A percentile compares a stretch with the other conserved stretches of the same genome.
Conservation (phyloP, 2,329 filamentous ascomycete species). For the Fusarium newnesense region DNA sequence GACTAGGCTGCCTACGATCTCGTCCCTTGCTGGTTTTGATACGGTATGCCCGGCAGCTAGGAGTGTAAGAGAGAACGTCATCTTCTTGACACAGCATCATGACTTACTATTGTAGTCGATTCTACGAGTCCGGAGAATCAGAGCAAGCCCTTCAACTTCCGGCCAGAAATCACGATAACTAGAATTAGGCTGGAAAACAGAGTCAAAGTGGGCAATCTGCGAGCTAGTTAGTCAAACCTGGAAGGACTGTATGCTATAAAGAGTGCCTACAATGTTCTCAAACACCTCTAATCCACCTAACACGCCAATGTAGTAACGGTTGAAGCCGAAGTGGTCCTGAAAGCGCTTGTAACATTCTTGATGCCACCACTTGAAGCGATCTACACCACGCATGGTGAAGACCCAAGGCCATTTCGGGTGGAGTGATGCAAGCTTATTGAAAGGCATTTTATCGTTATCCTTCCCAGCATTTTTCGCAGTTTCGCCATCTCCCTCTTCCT, state of each 20-base stretch:
- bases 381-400: conserved; percentile 26
- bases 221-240: not conserved
- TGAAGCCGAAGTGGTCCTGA: conserved; percentile 54
- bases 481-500: not conserved
- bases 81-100: rapidly evolving
- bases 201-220: conserved; percentile 50
- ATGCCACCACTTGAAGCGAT: conserved; percentile 34
- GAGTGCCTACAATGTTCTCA: conserved; percentile 49
- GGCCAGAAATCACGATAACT: conserved; percentile 37
- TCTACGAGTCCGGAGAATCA: conserved; percentile 9
- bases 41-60: conserved; percentile 18
- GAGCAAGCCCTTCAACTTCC: conserved; percentile 37
- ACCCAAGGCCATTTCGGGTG: conserved; percentile 31
- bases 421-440: conserved; percentile 31
- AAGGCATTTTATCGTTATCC: not conserved
- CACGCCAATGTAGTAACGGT: conserved; percentile 54
- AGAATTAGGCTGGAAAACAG: conserved; percentile 9
- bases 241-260: rapidly evolving
- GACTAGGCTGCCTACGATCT: conserved; percentile 28
- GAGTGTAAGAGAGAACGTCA: not conserved
- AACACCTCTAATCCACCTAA: conserved; percentile 56
- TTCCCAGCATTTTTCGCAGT: not conserved
- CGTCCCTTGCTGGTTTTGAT: not conserved
- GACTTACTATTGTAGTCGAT: conserved; percentile 20
- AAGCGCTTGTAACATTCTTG: conserved; percentile 35